Evolutionary conservation across 2,329 filamentous ascomycete species (phyloP), one percentile per base, ranked within the genome.

Genomic region (Rhinocladiella similis): DNA sequence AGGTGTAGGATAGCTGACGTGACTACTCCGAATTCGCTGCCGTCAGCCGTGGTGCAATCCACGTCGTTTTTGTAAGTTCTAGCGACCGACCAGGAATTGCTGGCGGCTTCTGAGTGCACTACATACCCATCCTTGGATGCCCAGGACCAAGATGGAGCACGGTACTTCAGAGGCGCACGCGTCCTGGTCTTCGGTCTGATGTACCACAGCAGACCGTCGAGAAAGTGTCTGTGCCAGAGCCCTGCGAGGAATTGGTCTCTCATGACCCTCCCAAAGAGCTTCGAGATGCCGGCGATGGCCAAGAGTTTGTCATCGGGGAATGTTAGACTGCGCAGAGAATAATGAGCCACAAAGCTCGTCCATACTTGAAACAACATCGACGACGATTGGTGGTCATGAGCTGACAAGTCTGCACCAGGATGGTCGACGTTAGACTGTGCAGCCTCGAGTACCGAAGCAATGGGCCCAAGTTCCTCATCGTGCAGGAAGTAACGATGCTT

Each of bases 111-210:
- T 14, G 56, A 51, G 22, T 59, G 51, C 4, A 53, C 43, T 16
- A 61, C 55, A 25, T 56, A 50, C 3, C 60, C 60, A 13, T 60
- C 54, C 25, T 52, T 57, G 9, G 57, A 57, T 1, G 60, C 60
- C 60, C 60, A 62, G 13, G 57, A 60, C 60, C 60, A 62, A 6
- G 52, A 50, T 13, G 60, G 60, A 7, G 60, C 60, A 27, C 50
- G 50, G 35, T 62, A 62, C 39, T 52, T 45, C 14, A 33, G 2
- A 5, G 56, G 56, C 7, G 29, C 38, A 12, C 12, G 12, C 3
- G 47, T 52, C 13, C n/a, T 43, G 5, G 51, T 51, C n/a, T 52
- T 54, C 6, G 41, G n/a, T 12, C 56, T 51, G 19, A 59, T 51
- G 16, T 54, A 59, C 56, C 56, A 59, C 14, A 59, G 25, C 29